These are phyloP conservation scores for Chalciporus sp. DNA, from an alignment of 1,284 basidiomycete genomes.

Conservation along the genomic window DNA sequence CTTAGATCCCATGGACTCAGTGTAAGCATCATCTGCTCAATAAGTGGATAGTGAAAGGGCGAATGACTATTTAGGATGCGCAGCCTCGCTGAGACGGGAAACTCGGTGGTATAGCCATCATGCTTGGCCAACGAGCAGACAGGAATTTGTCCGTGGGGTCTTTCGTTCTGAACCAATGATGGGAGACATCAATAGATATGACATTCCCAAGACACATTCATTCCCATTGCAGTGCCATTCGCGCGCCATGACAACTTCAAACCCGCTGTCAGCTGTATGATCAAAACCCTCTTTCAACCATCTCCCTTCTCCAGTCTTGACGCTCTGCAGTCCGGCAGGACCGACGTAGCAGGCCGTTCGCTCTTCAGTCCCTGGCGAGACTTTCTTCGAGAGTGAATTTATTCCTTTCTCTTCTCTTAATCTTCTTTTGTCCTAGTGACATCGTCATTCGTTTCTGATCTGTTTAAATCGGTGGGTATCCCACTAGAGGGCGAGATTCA, in stretches of 20 bases:
- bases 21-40: no score
- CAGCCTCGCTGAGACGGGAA: no score
- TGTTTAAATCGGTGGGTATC: conserved; percentile 14
- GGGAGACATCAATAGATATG: no score
- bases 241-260: background rate
- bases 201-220: background rate
- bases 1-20: no score
- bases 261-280: background rate
- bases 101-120: no score
- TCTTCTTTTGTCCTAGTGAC: conserved; percentile 49
- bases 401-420: background rate
- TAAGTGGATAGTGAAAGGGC: no score
- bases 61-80: no score
- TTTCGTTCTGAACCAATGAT: no score
- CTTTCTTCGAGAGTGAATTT: conserved; percentile 7
- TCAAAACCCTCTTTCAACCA: background rate
- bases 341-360: conserved; percentile 39
- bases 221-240: background rate
- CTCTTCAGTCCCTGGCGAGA: conserved; percentile 4
- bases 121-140: no score
- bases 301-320: conserved; percentile 18
- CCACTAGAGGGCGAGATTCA: background rate
- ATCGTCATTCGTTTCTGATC: conserved; percentile 36
- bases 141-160: no score
- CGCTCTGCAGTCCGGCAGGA: conserved; percentile 51